Conservation (phyloP, 2,329 filamentous ascomycete genomes). For the Parafenestella ontariensis region DNA sequence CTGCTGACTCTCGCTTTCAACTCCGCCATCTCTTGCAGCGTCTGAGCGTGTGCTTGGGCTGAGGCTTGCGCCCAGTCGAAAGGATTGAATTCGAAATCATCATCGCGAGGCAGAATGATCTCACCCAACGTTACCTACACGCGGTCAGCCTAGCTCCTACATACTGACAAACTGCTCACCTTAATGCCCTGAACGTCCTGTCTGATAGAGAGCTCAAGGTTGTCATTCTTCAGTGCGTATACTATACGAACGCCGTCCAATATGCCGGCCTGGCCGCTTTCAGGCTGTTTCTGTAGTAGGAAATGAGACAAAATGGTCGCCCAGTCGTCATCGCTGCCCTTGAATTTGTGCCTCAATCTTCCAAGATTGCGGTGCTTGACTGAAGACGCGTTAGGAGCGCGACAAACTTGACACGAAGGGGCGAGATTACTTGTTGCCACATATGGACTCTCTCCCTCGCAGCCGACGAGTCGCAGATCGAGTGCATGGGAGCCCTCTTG, state of each 20-base stretch:
- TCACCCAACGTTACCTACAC: constrained; percentile 65
- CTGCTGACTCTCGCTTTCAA: constrained; percentile 54
- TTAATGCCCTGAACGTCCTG: constrained; percentile 71
- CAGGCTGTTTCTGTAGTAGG: constrained; percentile 56
- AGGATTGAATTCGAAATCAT: constrained; percentile 66
- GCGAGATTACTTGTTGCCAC: constrained; percentile 62
- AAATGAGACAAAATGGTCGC: constrained; percentile 64
- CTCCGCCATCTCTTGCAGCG: constrained; percentile 54
- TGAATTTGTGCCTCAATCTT: constrained; percentile 42
- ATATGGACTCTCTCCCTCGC: constrained; percentile 70
- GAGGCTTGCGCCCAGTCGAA: constrained; percentile 75
- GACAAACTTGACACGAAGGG: constrained; percentile 20
- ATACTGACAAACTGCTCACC: constrained; percentile 53
- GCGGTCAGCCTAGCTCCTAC: neutral
- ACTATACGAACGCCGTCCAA: constrained; percentile 64
- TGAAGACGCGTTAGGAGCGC: constrained; percentile 35
- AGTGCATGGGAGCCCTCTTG: constrained; percentile 61
- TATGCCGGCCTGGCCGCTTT: constrained; percentile 55
- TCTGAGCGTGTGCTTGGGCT: constrained; percentile 57
- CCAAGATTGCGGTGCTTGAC: constrained; percentile 44
- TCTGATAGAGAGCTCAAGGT: constrained; percentile 68
- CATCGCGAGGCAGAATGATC: constrained; percentile 63
- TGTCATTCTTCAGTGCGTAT: constrained; percentile 62
- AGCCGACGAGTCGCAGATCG: constrained; percentile 72
- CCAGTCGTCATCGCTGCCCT: constrained; percentile 66